These are phyloP conservation scores for Brassica carinata DNA, from an alignment of 345 rosid genomes.

Conservation along the genomic window DNA sequence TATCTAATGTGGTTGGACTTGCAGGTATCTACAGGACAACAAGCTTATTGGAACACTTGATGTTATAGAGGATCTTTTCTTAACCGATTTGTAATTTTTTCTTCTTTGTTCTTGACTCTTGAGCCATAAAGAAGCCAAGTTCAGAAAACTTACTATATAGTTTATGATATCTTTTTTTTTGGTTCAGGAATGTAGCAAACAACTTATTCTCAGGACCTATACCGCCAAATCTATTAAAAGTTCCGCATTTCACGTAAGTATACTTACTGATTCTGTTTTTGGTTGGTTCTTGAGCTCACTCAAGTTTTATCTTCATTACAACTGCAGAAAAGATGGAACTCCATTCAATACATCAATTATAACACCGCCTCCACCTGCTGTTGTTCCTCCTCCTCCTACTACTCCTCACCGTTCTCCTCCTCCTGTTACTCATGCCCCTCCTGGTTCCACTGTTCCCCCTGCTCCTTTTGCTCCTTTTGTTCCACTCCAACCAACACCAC, in stretches of 20 bases:
- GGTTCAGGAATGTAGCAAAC: slow-evolving; percentile 72
- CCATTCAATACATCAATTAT: slow-evolving; percentile 82
- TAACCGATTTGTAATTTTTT: slow-evolving; percentile 67
- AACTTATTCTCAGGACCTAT: slow-evolving; percentile 90
- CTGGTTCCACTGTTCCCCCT: slow-evolving; percentile 51
- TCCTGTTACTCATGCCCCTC: slow-evolving; percentile 40
- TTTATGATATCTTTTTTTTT: slow-evolving; percentile 15
- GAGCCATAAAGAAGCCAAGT: slow-evolving; percentile 7
- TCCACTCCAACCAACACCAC: slow-evolving; percentile 45
- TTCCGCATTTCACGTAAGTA: slow-evolving; percentile 79
- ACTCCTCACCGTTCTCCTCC: slow-evolving; percentile 51
- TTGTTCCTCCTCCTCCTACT: slow-evolving; percentile 54
- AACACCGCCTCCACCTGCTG: slow-evolving; percentile 64
- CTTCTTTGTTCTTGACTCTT: slow-evolving; percentile 21
- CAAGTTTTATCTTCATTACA: slow-evolving; percentile 1
- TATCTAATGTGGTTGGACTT: slow-evolving; percentile 37
- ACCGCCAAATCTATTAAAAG: slow-evolving; percentile 59
- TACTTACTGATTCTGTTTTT: neutral
- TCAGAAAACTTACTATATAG: slow-evolving; percentile 30
- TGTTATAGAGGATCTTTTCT: slow-evolving; percentile 72
- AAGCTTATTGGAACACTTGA: slow-evolving; percentile 70
- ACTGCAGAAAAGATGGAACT: slow-evolving; percentile 85
- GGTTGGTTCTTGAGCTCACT: slow-evolving; percentile 4
- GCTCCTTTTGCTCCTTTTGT: slow-evolving; percentile 47
- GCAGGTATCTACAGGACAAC: slow-evolving; percentile 88